Percentiles rank a stretch among this genome's conserved stretches.
Conservation (phyloP, 1,139 yeast species). For the Yamadazyma diddensiae region DNA sequence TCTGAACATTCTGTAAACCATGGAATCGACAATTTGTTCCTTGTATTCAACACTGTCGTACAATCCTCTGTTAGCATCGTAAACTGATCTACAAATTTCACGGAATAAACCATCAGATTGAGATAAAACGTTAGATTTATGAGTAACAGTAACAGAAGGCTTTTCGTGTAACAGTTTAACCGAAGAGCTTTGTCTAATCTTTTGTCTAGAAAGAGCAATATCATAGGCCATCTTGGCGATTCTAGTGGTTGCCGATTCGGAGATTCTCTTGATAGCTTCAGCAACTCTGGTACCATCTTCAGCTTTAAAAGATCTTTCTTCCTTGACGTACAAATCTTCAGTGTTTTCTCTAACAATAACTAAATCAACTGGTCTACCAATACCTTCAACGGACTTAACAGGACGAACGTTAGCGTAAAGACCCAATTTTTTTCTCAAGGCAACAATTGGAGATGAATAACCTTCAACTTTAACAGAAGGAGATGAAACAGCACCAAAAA, state of each 20-base stretch:
- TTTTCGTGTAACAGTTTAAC: conserved; percentile 36
- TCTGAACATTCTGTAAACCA: conserved; percentile 98
- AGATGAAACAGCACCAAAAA: conserved; percentile 95
- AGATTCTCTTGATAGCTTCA: conserved; percentile 94
- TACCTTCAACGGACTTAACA: conserved; percentile 85
- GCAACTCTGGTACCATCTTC: conserved; percentile 82
- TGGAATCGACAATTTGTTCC: conserved; percentile 97
- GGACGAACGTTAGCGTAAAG: conserved; percentile 97
- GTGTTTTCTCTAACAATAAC: conserved; percentile 98
- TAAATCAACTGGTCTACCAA: conserved; percentile 88
- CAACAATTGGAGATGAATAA: conserved; percentile 97
- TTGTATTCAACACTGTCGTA: conserved; percentile 63
- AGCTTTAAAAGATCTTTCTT: conserved; percentile 70
- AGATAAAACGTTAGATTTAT: conserved; percentile 91
- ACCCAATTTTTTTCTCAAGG: conserved; percentile 91
- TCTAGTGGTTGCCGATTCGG: conserved; percentile 79
- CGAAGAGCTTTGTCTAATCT: conserved; percentile 60
- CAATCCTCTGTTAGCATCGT: conserved; percentile 59
- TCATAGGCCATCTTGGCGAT: conserved; percentile 91
- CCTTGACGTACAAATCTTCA: conserved; percentile 93
- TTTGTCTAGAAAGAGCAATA: conserved; percentile 88
- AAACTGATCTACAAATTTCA: conserved; percentile 79
- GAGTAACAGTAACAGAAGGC: conserved; percentile 87
- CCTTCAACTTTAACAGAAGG: conserved; percentile 94
- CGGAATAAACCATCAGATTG: conserved; percentile 95